Evolutionary conservation across 768 basidiomycete species (phyloP).

Genomic region (Cystobasidiopsis lactophilus): DNA sequence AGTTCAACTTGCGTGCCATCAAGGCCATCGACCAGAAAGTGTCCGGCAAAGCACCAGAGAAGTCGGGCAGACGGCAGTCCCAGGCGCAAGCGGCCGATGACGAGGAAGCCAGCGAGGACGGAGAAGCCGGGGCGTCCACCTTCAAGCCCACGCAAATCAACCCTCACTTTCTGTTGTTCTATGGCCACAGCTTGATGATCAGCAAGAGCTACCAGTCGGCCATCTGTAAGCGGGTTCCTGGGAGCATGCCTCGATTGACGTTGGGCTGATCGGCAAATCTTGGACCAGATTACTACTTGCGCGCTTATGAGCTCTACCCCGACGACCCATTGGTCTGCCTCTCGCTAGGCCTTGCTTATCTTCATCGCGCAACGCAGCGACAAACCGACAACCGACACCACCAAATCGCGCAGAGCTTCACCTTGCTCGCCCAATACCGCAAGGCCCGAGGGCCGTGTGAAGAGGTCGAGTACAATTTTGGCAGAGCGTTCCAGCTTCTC

Average conservation of each 20-base stretch:
- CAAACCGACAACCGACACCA: conserved; percentile 88
- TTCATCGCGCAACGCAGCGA: conserved; percentile 77
- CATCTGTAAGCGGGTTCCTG: conserved; percentile 39
- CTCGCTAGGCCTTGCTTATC: conserved; percentile 55
- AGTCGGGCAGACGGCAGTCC: conserved; percentile 20
- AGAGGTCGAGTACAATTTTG: conserved; percentile 88
- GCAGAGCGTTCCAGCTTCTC: conserved; percentile 74
- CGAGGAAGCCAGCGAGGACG: conserved; percentile 1
- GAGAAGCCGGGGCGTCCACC: conserved; percentile 18
- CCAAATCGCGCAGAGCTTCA: conserved; percentile 51
- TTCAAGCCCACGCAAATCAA: conserved; percentile 40
- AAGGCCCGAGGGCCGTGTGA: conserved; percentile 35
- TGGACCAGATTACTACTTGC: conserved; percentile 65
- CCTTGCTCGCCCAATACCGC: conserved; percentile 63
- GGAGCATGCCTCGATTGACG: background rate
- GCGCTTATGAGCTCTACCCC: conserved; percentile 64
- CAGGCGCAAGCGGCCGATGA: conserved; percentile 23
- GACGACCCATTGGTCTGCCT: conserved; percentile 71
- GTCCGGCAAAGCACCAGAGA: conserved; percentile 17
- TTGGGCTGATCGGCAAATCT: too few species aligned
- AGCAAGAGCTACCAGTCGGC: conserved; percentile 80
- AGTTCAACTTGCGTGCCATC: conserved; percentile 47
- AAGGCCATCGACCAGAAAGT: conserved; percentile 5
- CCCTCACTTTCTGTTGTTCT: conserved; percentile 47
- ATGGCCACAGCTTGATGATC: conserved; percentile 60